Base-by-base conservation (phyloP, 1,284 basidiomycete genomes). In the Albatrellus sp. region DNA sequence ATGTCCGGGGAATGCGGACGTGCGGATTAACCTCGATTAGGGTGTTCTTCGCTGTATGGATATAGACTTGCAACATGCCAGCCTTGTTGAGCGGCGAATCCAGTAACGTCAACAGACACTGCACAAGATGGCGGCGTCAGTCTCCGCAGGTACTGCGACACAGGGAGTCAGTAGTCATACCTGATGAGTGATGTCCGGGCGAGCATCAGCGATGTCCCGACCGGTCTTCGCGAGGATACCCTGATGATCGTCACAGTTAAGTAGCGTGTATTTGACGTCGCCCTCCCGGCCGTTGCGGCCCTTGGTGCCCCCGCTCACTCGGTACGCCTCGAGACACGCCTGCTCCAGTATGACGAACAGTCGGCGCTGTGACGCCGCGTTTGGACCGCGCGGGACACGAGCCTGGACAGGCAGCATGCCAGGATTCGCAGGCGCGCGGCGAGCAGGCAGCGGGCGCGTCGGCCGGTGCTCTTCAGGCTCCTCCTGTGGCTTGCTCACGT, bases 241-340 rank as follows among this genome's bases (percentile, higher is more conserved):
- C 63, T 99, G 94, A 65, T 98, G 94, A 56, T 99, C 94, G 62
- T 99, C 94, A 65, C 96, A 98, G 65, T 99, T 99, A 53, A 99
- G 68, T 47, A 99, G 69, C 13, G 92, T 92, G 63, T 98, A 98
- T 67, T 98, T 97, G 52, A 91, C 90, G 51, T 93, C 90, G 14
- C 77, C 77, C 49, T 79, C 73, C 36, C 73, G 54, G 44, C 70
- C 63, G 60, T 70, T 57, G 46, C 70, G 67, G 37, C 68, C 64
- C 53, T 73, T 70, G 16, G 67, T 72, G 3, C 69, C 71, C 37
- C 69, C 69, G 40, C 81, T 83, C 45, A 97, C 78, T 47, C 90
- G 79, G 68, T 98, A 98, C 2, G 91, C 90, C 67, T 98, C 93
- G 40, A 98, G 69, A 60, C 94, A 98, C 0, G 94, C 94, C 53